Conservation (phyloP, 2,329 filamentous ascomycete species). For the Aspergillus japonicus region DNA sequence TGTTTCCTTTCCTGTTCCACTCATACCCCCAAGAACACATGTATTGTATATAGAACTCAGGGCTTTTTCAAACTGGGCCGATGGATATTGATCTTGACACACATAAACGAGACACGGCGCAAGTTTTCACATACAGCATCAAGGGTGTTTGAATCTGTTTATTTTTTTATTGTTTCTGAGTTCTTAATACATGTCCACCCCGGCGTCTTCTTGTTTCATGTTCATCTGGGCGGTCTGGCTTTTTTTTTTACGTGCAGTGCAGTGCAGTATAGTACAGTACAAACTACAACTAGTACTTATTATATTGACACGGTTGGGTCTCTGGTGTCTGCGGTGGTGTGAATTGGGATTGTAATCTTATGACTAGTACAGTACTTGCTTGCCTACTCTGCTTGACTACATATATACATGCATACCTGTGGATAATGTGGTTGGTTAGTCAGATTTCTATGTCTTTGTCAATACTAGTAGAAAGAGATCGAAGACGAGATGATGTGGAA, state of each 20-base stretch:
- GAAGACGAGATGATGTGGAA: no score
- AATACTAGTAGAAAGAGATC: no score
- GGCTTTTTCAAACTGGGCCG: not conserved
- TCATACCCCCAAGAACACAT: not conserved
- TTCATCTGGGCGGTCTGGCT: not conserved
- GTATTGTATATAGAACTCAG: slow-evolving; percentile 12
- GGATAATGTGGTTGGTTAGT: no score
- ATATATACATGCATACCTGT: no score
- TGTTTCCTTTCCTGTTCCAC: not conserved
- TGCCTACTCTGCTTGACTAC: no score
- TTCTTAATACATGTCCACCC: not conserved
- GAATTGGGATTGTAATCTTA: no score
- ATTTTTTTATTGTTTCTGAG: not conserved
- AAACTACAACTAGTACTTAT: no score
- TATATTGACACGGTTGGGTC: no score
- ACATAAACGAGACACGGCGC: slow-evolving; percentile 1
- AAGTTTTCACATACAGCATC: not conserved
- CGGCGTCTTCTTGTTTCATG: not conserved
- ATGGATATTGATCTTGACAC: slow-evolving; percentile 10
- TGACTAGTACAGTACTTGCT: no score
- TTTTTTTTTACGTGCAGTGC: not conserved
- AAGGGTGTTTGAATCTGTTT: not conserved
- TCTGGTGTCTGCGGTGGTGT: no score
- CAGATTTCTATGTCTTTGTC: no score
- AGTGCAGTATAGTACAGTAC: no score